Base-by-base conservation (phyloP, 1,284 basidiomycete genomes). In the Acaromyces ingoldii region DNA sequence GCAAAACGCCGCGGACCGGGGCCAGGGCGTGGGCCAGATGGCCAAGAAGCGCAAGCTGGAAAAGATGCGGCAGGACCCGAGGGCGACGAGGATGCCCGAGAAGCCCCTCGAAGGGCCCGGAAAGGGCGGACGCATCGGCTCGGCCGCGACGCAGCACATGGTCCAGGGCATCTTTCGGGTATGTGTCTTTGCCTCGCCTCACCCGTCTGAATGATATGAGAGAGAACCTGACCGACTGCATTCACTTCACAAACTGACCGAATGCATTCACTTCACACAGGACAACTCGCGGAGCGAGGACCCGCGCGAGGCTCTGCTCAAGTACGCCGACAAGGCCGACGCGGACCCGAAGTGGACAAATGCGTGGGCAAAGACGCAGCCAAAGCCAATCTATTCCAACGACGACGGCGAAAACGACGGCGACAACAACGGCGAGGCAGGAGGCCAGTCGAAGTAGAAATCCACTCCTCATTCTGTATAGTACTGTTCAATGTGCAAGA, bases 271-370 rank as follows among this genome's bases (percentile, higher is more conserved):
- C 7, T 26, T 53, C 41, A 50, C 59, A 57, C 39, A 47, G 3
- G 39, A 52, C 54, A 62, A 58, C 58, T 51, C 57, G 57, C 59
- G 62, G 45, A 57, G 46, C 62, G 57, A 70, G 41, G 79, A 97
- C 88, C 93, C 93, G 28, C 85, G 93, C 60, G 91, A 96, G 78
- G 93, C 93, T 3, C 79, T 98, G 59, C 85, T 98, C 81, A 91
- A 86, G 78, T 97, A 93, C 70, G 93, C 92, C 19, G 79, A 85
- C 21, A 76, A 79, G 62, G 85, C 85, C 65, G 83, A 89, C 26
- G 78, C 81, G 54, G 85, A 91, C 72, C 87, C 86, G 43, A 81
- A 84, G 65, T 91, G 86, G 85, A 91, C 89, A 28, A 78, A 77
- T 77, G 88, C 88, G 86, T 77, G 80, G 85, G 79, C 49, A 22